Conservation (phyloP, 306 rosid species). For the Delonix regia region DNA sequence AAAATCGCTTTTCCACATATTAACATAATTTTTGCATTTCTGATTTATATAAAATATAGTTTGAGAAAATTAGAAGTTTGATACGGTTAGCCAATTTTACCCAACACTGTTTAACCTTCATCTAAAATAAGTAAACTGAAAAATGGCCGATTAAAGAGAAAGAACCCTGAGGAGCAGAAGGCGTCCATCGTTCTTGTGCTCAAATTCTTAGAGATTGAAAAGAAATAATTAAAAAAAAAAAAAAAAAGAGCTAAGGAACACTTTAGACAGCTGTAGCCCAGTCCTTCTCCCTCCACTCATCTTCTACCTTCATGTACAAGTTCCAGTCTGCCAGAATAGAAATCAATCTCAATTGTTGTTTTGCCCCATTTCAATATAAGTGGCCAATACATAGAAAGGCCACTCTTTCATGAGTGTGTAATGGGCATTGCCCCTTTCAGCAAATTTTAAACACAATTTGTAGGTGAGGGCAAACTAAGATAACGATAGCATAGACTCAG, state of each 20-base stretch:
- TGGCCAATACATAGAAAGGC: not conserved
- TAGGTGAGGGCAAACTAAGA: not conserved
- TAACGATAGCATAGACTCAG: not conserved
- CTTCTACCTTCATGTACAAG: not conserved
- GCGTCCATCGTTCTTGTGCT: not conserved
- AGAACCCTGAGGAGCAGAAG: not conserved
- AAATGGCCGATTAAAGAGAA: not conserved
- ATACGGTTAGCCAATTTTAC: not conserved
- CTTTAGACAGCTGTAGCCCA: not conserved
- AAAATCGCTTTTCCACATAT: not conserved
- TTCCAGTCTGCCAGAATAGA: not conserved
- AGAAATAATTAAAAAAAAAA: not conserved
- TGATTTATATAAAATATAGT: not conserved
- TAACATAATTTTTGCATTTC: not conserved
- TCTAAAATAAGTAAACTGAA: not conserved
- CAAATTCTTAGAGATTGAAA: not conserved
- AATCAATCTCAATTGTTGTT: not conserved
- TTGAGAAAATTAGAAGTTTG: not conserved
- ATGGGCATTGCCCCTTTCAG: not conserved
- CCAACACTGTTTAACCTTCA: not conserved
- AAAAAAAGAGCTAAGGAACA: not conserved
- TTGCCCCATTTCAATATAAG: not conserved
- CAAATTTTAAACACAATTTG: not conserved
- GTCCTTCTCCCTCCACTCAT: not conserved
- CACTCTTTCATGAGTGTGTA: not conserved